Evolutionary conservation across 108 stramenopile species (phyloP).

Genomic region (Skeletonema potamos): DNA sequence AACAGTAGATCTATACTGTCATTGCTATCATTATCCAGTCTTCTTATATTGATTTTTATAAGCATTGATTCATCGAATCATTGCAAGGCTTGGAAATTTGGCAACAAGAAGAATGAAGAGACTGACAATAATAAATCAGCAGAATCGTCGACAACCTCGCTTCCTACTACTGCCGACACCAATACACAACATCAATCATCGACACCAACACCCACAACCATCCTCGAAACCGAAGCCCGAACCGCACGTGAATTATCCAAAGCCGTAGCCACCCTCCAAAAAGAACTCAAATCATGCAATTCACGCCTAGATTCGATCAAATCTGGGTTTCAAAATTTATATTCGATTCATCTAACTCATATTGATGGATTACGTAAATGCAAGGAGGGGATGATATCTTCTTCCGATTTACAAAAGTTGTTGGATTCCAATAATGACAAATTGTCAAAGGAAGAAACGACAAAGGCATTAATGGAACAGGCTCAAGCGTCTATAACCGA

Average conservation of each 20-base stretch:
- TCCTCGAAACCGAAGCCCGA: constrained; percentile 42
- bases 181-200: background rate
- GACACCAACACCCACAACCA: constrained; percentile 12
- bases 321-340: constrained; percentile 26
- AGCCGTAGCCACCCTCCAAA: constrained; percentile 5
- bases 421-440: background rate
- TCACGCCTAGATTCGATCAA: constrained; percentile 16
- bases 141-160: background rate
- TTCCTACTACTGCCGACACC: too few relatives aligned
- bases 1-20: background rate
- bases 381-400: constrained; percentile 21
- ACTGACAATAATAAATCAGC: background rate
- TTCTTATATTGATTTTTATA: background rate
- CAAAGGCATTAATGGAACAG: background rate
- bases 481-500: constrained; percentile 5
- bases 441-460: background rate
- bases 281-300: constrained; percentile 21
- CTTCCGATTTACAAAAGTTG: constrained; percentile 4
- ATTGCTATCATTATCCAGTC: background rate
- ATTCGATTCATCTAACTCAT: constrained; percentile 16
- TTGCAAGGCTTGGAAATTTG: background rate
- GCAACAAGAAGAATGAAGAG: background rate
- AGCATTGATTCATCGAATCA: background rate
- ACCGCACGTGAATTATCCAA: constrained; percentile 30
- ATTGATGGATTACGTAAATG: constrained; percentile 29